Conservation (phyloP, 257 asterid genomes). For the Misopates orontium region DNA sequence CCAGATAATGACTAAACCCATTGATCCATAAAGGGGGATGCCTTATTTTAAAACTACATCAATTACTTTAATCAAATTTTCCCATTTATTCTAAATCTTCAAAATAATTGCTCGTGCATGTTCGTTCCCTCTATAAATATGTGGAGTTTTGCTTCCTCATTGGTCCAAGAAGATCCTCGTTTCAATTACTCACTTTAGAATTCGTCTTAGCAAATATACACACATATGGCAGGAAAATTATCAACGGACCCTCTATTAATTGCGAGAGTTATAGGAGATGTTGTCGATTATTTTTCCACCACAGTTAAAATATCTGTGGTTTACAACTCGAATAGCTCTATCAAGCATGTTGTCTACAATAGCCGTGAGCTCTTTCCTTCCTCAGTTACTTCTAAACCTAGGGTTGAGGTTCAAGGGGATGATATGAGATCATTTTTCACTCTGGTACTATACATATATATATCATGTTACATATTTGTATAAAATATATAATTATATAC, state of each 20-base stretch:
- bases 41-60: constrained; percentile 16
- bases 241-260: constrained; percentile 60
- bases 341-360: constrained; percentile 63
- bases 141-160: constrained; percentile 28
- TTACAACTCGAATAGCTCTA: constrained; percentile 48
- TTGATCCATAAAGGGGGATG: neutral
- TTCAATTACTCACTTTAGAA: too few species aligned
- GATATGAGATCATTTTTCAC: constrained; percentile 87
- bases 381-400: constrained; percentile 53
- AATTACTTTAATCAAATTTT: constrained; percentile 1
- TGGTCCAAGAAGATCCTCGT: too few species aligned
- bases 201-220: constrained; percentile 22
- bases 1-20: constrained; percentile 16
- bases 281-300: constrained; percentile 55
- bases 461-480: too few species aligned
- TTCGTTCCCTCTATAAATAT: constrained; percentile 50
- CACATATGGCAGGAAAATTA: constrained; percentile 27
- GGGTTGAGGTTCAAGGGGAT: constrained; percentile 70
- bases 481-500: too few species aligned
- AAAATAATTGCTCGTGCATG: neutral
- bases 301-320: constrained; percentile 59
- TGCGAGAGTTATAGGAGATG: constrained; percentile 83
- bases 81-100: too few species aligned
- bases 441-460: too few species aligned
- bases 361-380: constrained; percentile 85